Evolutionary conservation across 106 monocot genomes (phyloP).

Genomic region (Acorus calamus): DNA sequence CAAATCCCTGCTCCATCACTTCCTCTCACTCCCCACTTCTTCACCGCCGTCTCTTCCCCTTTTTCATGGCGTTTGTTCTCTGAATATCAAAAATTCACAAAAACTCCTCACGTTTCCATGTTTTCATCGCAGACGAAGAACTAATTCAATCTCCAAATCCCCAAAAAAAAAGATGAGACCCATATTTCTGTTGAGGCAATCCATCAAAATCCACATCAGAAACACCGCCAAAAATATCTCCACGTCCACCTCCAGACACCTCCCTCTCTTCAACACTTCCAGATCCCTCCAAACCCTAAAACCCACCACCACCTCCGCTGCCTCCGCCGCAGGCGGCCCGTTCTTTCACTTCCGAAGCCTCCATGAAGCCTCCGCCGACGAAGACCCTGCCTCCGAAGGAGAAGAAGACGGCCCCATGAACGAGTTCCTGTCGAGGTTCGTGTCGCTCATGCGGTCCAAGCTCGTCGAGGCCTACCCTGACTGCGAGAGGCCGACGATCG

Average conservation of each 20-base stretch:
- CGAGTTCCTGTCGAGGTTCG: slow-evolving; percentile 93
- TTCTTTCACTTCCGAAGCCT: neutral
- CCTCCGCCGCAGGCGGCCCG: no score
- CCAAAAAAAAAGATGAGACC: no score
- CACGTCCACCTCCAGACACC: neutral
- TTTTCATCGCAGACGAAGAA: no score
- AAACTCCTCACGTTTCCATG: no score
- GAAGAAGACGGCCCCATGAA: slow-evolving; percentile 29
- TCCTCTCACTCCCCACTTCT: no score
- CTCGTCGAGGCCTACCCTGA: slow-evolving; percentile 50
- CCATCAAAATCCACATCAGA: no score
- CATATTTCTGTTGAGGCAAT: no score
- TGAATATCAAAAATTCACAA: no score
- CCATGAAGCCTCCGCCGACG: neutral
- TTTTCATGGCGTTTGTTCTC: no score
- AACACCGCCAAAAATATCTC: neutral
- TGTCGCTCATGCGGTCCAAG: slow-evolving; percentile 39
- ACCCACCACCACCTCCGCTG: neutral
- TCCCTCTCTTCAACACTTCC: neutral
- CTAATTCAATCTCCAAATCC: no score
- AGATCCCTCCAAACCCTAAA: slow-evolving; percentile 13
- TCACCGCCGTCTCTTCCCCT: no score
- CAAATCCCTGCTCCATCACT: no score
- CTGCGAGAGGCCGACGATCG: slow-evolving; percentile 25
- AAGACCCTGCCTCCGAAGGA: neutral